Conservation (phyloP, 2,329 filamentous ascomycete genomes). For the Byssoonygena ceratinophila region DNA sequence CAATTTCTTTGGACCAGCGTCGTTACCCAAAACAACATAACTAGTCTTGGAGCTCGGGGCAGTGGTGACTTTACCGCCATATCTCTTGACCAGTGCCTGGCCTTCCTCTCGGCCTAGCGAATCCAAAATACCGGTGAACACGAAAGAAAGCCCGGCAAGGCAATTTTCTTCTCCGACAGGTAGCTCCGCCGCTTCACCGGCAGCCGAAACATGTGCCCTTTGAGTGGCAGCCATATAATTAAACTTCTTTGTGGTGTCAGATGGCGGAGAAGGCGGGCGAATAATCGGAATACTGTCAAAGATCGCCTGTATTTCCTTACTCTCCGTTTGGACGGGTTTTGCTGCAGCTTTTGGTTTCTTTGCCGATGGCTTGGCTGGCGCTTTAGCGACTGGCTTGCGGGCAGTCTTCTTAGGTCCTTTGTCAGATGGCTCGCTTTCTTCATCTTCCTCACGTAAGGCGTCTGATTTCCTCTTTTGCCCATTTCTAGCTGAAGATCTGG, state of each 20-base stretch:
- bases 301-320: constrained; percentile 66
- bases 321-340: constrained; percentile 57
- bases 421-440: constrained; percentile 46
- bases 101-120: constrained; percentile 75
- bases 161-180: constrained; percentile 82
- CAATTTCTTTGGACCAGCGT: constrained; percentile 89
- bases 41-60: constrained; percentile 86
- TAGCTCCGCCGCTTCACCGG: constrained; percentile 57
- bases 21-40: constrained; percentile 80
- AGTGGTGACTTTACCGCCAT: constrained; percentile 80
- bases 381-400: constrained; percentile 2
- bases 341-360: constrained; percentile 54
- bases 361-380: constrained; percentile 22
- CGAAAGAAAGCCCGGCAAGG: constrained; percentile 77
- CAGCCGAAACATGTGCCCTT: constrained; percentile 53
- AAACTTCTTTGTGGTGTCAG: constrained; percentile 61
- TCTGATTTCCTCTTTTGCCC: constrained; percentile 50
- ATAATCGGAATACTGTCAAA: constrained; percentile 79
- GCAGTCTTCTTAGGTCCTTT: constrained; percentile 48
- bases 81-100: constrained; percentile 75
- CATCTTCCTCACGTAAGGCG: constrained; percentile 44
- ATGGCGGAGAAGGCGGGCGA: constrained; percentile 70
- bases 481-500: constrained; percentile 38
- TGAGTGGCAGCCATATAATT: constrained; percentile 55
- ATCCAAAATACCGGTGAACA: constrained; percentile 83